Base-by-base conservation (phyloP, 2,329 filamentous ascomycete genomes). In the Hymenotorrendiella dingleyae region DNA sequence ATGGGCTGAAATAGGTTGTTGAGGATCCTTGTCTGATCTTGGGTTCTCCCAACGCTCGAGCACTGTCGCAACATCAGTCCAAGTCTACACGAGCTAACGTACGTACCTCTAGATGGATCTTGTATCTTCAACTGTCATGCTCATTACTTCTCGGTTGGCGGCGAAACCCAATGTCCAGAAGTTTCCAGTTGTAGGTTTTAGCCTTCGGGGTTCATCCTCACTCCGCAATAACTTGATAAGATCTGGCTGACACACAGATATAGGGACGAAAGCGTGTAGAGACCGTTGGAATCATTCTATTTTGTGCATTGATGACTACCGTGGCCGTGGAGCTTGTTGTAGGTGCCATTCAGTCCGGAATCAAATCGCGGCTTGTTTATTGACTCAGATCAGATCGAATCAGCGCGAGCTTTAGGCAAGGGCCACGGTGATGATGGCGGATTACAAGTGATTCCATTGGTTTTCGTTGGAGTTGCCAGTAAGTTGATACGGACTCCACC, bases 291-390 rank as follows among this genome's bases (percentile, higher is more conserved):
- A 77, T 82, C 47, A 77, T 83, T 52, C 70, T 82, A 35, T 82
- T 82, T 59, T 80, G 77, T 48, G 76, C 77, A 32, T 65, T 82
- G 46, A 81, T 82, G 76, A 80, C 78, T 2, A 82, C 78, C 0
- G 78, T 81, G 4, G 77, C 79, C 37, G 74, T 81, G 22, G 74
- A 82, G 54, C 64, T 82, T 19, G 71, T 79, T 36, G 73, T 74
- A 61, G 60, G 70, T 60, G 20, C 17, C n/a, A 14, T 29, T 32
- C 17, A 21, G n/a, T n/a, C n/a, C n/a, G n/a, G n/a, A n/a, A n/a
- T n/a, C n/a, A n/a, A n/a, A n/a, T n/a, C n/a, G n/a, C n/a, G n/a
- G n/a, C n/a, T 24, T 3, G 17, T 14, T 45, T 57, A 43, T 19
- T 43, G 32, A 46, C 26, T 36, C 12, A 36, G 27, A 23, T 22